Evolutionary conservation across 345 rosid genomes (phyloP).

Genomic region (Gossypium thurberi): DNA sequence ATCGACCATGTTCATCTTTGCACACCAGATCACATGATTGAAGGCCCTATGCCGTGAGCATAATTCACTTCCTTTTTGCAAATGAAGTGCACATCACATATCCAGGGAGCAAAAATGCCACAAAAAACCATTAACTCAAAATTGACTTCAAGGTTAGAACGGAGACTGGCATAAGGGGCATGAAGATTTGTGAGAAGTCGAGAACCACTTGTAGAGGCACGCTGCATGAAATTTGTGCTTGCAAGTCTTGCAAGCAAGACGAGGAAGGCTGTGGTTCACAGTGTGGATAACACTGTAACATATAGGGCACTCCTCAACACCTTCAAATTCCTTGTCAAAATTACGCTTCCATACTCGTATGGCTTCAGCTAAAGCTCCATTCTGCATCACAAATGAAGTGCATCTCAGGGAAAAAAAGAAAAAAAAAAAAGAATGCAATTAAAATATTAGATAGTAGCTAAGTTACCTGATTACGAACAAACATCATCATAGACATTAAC

Average conservation of each 20-base stretch:
- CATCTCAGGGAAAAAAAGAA: neutral
- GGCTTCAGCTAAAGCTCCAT: constrained; percentile 95
- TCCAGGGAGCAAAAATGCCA: neutral
- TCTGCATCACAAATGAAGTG: constrained; percentile 39
- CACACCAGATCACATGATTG: neutral
- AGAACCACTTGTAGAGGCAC: constrained; percentile 93
- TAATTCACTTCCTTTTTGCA: neutral
- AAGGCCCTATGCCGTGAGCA: neutral
- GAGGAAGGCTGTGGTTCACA: constrained; percentile 80
- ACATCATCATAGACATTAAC: constrained; percentile 90
- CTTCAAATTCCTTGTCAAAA: constrained; percentile 93
- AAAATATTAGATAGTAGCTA: neutral
- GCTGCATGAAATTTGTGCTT: constrained; percentile 91
- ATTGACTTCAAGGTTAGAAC: constrained; percentile 32
- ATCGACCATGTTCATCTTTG: neutral
- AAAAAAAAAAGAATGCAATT: constrained; percentile 1
- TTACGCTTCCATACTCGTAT: constrained; percentile 85
- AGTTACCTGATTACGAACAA: constrained; percentile 88
- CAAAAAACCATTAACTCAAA: neutral
- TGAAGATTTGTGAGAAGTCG: constrained; percentile 77
- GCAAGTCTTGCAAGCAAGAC: constrained; percentile 89
- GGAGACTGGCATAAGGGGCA: constrained; percentile 97
- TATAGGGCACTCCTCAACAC: constrained; percentile 96
- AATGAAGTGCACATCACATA: neutral
- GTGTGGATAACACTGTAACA: constrained; percentile 98